Conservation (phyloP, 208 protist genomes). For the Leishmania guyanensis region DNA sequence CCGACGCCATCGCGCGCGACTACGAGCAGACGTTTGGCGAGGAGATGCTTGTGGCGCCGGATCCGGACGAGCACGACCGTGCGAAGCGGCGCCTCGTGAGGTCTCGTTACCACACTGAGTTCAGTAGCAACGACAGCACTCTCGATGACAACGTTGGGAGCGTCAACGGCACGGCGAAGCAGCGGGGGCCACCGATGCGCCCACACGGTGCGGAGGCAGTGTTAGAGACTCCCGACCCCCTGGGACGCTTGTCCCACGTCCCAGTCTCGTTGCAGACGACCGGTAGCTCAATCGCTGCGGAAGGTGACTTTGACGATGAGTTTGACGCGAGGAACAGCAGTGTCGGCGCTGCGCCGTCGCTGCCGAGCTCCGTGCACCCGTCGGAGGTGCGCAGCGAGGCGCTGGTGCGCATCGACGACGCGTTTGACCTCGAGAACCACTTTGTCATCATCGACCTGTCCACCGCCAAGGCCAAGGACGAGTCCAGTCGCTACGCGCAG, state of each 20-base stretch:
- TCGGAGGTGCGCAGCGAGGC: constrained; percentile 7
- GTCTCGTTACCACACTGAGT: constrained; percentile 1
- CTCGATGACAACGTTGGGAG: neutral
- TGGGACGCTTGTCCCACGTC: neutral
- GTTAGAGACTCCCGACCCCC: neutral
- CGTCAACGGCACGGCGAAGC: constrained; percentile 4
- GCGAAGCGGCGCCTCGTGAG: constrained; percentile 15
- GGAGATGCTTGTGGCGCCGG: constrained; percentile 55
- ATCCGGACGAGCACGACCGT: constrained; percentile 40
- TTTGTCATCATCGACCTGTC: constrained; percentile 83
- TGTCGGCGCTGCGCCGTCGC: neutral
- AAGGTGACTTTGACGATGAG: neutral
- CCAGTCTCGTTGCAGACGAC: neutral
- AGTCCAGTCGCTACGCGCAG: constrained; percentile 60
- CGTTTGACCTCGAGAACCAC: constrained; percentile 74
- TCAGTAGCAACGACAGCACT: neutral
- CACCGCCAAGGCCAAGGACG: constrained; percentile 57
- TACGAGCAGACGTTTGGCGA: constrained; percentile 55
- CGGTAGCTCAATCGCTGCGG: neutral
- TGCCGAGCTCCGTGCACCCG: neutral
- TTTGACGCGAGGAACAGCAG: neutral
- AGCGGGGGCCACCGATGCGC: neutral
- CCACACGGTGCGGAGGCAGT: neutral
- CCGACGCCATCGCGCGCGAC: constrained; percentile 42
- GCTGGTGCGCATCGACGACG: constrained; percentile 55